Evolutionary conservation across 1,139 yeast species (phyloP), one percentile per base, ranked within the genome.

Genomic region (Pichia sp.): DNA sequence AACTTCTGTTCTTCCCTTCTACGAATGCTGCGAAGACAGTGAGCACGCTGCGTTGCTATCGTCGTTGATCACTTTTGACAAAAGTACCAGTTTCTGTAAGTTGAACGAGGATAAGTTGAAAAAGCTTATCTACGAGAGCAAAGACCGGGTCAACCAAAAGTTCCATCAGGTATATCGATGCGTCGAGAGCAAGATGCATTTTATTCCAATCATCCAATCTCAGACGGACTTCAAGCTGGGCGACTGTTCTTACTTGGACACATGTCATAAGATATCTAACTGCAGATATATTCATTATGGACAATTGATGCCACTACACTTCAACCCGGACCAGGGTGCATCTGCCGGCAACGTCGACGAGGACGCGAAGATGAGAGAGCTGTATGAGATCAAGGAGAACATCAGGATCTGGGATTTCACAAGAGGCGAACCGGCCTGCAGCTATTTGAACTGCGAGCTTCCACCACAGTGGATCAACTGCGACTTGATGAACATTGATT

Each of bases 171-270:
- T 74, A 8, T 53, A 64, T 10, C 59, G 64, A 19, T 87, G 93
- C 62, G 64, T 78, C 8, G 70, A 72, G 43, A 62, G 62, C 0
- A 81, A 80, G 57, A 77, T 80, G 51, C 95, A 87, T 67, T 83
- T 75, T 62, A 71, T 87, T 32, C 90, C 92, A 1, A 74, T 85
- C 16, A 69, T 82, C 23, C 68, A 67, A 49, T 56, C 58, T 23
- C 79, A 76, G 54, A 83, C 97, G 0, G 97, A 92, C 64, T 56
- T 70, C 1, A 71, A 76, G 26, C 69, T 89, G n/a, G 98, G 97
- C 0, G 97, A 92, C 68, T 92, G 98, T 65, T 90, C 97, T 4
- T 92, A 92, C 66, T 75, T 92, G 59, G 97, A 92, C 67, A 90
- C 97, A 1, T 92, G 98, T 65, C 96, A 89, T 70, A 90, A 90